A percentile compares a stretch with the other conserved stretches of the same genome.
phyloP scores from a whole-genome alignment of 78 protist species.

The Dictyostelium intermedium region DNA sequence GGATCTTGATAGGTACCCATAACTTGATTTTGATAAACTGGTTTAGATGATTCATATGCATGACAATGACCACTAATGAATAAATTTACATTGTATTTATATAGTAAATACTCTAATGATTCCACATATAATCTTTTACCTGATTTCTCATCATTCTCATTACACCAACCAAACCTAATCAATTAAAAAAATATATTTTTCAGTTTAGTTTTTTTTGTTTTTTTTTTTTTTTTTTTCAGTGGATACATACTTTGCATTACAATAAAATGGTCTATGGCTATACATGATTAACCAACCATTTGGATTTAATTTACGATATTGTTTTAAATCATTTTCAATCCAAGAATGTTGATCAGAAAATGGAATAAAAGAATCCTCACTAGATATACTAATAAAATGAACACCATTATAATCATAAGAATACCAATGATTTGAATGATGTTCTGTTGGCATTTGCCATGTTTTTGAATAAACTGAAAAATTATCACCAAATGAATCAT shows the following conservation, averaged over 20 bases:
- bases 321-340: slow-evolving; percentile 36
- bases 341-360: slow-evolving; percentile 17
- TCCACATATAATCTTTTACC: not conserved
- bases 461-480: not conserved
- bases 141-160: not conserved
- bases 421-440: not conserved
- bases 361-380: slow-evolving; percentile 21
- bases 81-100: slow-evolving; percentile 40
- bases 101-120: not conserved
- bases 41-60: slow-evolving; percentile 5
- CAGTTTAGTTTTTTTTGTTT: too few relatives aligned
- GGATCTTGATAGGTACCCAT: slow-evolving; percentile 7
- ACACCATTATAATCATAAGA: slow-evolving; percentile 58
- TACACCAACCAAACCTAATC: not conserved
- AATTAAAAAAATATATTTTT: not conserved
- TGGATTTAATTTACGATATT: slow-evolving; percentile 41
- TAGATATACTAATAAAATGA: slow-evolving; percentile 41
- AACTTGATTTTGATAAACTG: slow-evolving; percentile 19
- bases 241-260: not conserved
- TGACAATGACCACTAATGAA: slow-evolving; percentile 49
- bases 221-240: too few relatives aligned
- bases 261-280: slow-evolving; percentile 54
- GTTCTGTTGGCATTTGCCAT: slow-evolving; percentile 18
- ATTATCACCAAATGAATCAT: slow-evolving; percentile 28
- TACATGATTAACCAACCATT: slow-evolving; percentile 37